Evolutionary conservation across 768 basidiomycete species (phyloP), one percentile per base, ranked within the genome.

Genomic region (Russula olivacea): DNA sequence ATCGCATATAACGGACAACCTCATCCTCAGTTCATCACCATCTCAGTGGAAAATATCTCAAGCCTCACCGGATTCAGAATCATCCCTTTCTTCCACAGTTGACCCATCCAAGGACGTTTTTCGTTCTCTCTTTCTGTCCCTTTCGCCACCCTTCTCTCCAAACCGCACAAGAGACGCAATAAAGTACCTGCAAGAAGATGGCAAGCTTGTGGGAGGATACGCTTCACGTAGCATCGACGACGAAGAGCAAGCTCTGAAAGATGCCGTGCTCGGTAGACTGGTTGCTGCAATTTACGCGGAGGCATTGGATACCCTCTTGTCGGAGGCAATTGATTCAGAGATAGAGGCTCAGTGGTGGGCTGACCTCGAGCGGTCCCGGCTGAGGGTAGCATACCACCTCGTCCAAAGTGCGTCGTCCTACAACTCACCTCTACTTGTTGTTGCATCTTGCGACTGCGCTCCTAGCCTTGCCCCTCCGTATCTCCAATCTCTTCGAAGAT

Each of bases 311-410:
- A 69, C 76, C 23, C 83, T 85, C 61, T 72, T 96, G 62, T 70
- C 76, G 11, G 84, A 91, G 69, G 90, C 93, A 1, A 77, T 82
- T 10, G 72, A 83, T 38, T 83, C 86, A 14, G 92, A 94, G 68
- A 74, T 79, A 8, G 91, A 93, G 69, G 84, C 89, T 21, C 83
- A 89, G 50, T 97, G 89, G 88, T 98, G 94, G 94, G 79, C 80
- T 17, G 80, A 84, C 32, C 72, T 89, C 47, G 85, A 87, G 65
- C 79, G 83, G 36, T 91, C 88, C 3, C 70, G 77, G 30, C 67
- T 74, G 56, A 80, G 78, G 21, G 78, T 87, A 11, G 79, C 80
- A 3, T 75, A 81, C 70, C 93, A 89, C 73, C 77, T 95, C 30
- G 65, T 95, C 1, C 89, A 94, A 76, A 90, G 92, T 95, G 70